phyloP scores from a whole-genome alignment of 164 flowering plant genomes.

The Kingdonia uniflora region DNA sequence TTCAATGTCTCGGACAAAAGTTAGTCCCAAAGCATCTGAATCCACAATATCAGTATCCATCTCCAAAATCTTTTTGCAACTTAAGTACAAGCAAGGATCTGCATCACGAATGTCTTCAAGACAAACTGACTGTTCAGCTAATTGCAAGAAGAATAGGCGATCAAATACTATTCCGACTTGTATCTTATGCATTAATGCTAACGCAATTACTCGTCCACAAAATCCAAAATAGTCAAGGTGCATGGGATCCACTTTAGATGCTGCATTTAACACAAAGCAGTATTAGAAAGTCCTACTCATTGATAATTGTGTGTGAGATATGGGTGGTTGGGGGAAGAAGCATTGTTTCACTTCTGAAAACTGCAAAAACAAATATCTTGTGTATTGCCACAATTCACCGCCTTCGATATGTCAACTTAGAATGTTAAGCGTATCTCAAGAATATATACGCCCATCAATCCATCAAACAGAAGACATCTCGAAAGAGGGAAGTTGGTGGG shows the following conservation, averaged over 20 bases:
- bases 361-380: too few relatives aligned
- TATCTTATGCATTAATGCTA: slow-evolving; percentile 81
- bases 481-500: too few relatives aligned
- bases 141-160: slow-evolving; percentile 68
- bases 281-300: slow-evolving; percentile 1
- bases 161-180: slow-evolving; percentile 82
- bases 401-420: too few relatives aligned
- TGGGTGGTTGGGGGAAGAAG: too few relatives aligned
- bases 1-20: slow-evolving; percentile 76
- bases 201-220: slow-evolving; percentile 76
- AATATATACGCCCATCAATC: too few relatives aligned
- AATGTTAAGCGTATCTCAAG: too few relatives aligned
- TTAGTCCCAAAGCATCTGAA: slow-evolving; percentile 78
- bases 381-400: too few relatives aligned
- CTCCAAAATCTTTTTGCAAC: slow-evolving; percentile 75
- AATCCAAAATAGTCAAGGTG: slow-evolving; percentile 75
- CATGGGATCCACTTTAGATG: slow-evolving; percentile 70
- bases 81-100: slow-evolving; percentile 65
- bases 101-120: slow-evolving; percentile 79
- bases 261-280: slow-evolving; percentile 37
- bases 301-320: neutral
- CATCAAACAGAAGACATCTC: too few relatives aligned
- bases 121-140: slow-evolving; percentile 48
- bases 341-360: too few relatives aligned
- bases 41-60: slow-evolving; percentile 72